Conservation (phyloP, 495 filamentous ascomycete species). For the Penicillium parvum region DNA sequence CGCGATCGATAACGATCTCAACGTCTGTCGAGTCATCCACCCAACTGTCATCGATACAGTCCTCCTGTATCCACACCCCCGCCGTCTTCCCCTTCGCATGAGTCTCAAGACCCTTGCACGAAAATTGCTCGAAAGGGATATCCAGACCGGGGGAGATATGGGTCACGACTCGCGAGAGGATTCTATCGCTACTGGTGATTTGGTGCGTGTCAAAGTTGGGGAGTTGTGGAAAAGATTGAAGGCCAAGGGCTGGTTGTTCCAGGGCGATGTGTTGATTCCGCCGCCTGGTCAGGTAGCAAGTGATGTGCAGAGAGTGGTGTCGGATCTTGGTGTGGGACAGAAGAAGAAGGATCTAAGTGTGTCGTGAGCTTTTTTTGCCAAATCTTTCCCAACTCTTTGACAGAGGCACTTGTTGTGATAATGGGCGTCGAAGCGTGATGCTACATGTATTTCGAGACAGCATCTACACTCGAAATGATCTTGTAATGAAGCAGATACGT, state of each 20-base stretch:
- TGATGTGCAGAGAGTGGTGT: slow-evolving; percentile 4
- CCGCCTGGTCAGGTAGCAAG: slow-evolving; percentile 28
- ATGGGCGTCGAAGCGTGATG: not conserved
- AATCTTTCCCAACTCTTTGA: not conserved
- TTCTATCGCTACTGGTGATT: slow-evolving; percentile 77
- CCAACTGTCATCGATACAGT: slow-evolving; percentile 81
- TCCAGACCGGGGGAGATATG: slow-evolving; percentile 65
- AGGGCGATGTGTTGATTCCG: slow-evolving; percentile 47
- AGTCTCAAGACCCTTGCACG: slow-evolving; percentile 66
- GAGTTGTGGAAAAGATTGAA: slow-evolving; percentile 62
- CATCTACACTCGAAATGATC: too few relatives aligned
- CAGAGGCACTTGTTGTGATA: not conserved
- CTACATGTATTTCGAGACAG: too few relatives aligned
- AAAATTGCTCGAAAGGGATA: slow-evolving; percentile 61
- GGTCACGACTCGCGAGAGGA: slow-evolving; percentile 92
- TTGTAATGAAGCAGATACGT: too few relatives aligned
- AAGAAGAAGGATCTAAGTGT: slow-evolving; percentile 16
- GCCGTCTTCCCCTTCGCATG: slow-evolving; percentile 66
- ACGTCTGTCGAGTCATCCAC: slow-evolving; percentile 76
- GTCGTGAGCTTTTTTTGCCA: not conserved
- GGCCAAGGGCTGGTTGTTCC: slow-evolving; percentile 58
- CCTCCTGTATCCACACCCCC: slow-evolving; percentile 72
- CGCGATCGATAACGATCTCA: slow-evolving; percentile 92
- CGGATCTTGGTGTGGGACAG: slow-evolving; percentile 20
- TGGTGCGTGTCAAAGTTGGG: slow-evolving; percentile 64